Base-by-base conservation (phyloP, 495 filamentous ascomycete species). In the Pseudevernia furfuracea region DNA sequence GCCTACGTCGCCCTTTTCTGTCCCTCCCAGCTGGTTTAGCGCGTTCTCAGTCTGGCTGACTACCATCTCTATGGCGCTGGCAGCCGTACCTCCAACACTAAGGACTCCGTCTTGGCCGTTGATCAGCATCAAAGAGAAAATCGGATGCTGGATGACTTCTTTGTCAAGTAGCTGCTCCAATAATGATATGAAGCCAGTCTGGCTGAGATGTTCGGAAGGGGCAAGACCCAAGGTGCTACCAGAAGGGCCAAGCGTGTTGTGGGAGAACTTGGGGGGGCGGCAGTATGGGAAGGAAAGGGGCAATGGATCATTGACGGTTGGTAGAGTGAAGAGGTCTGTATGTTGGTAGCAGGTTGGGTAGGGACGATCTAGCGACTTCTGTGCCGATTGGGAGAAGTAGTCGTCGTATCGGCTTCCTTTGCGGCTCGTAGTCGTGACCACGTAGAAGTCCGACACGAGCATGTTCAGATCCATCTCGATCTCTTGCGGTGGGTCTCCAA, bases 391-490 rank as follows among this genome's bases (percentile, higher is more conserved):
- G 10, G 73, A 74, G 58, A 70, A 69, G 37, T 66, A 63, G 49
- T 73, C 73, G n/a, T 69, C 67, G 46, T 71, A 75, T 25, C 63
- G 61, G 30, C 64, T 74, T 43, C 73, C 73, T 15, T n/a, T 60
- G n/a, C 58, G 62, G 52, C 72, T 75, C 5, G 74, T 69, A 19
- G 74, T 75, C 4, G 64, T 71, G 28, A 63, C 32, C 4, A 75
- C 60, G 60, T 71, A 71, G 46, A 72, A 75, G 60, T 75, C 74
- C 4, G 68, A 69, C 0, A 69, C 65, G 36, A 75, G 58, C 73
- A 75, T 75, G 55, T 75, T 73, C 38, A 75, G 62, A 44, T 75
- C 74, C 58, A 74, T 58, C 58, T 75, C 69, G 39, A 75, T 66
- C 46, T 59, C 61, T 58, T 75, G 71, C n/a, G 71, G 66, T 44